Evolutionary conservation across 257 asterid genomes (phyloP), one percentile per base, ranked within the genome.

Genomic region (Paulownia fortunei): DNA sequence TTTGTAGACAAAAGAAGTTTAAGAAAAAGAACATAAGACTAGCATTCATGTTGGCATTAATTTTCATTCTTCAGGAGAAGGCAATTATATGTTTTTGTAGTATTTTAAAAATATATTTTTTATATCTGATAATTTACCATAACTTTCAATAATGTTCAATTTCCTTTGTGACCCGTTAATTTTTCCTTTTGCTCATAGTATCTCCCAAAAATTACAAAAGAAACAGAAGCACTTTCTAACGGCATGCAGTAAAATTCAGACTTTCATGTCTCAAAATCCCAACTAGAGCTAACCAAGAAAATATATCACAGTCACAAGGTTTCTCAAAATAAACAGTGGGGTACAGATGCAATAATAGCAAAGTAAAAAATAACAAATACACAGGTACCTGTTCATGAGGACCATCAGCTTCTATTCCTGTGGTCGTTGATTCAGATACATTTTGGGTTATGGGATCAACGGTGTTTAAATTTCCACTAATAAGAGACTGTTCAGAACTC

Each of bases 301-400:
- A 36, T 3, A 60, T 23, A 56, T 60, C 9, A 16, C 19, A 64
- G 5, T 10, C 42, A 65, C 21, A 69, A 41, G 15, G 49, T n/a
- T 27, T 11, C n/a, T 55, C 44, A 56, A 65, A 58, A 34, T 47
- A 41, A 59, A 61, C 15, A 36, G 11, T 18, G 16, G 21, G 56
- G 32, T 55, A n/a, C 18, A 30, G 18, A 54, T 61, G 65, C 36
- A 39, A 59, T 32, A 37, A 36, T 34, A 15, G 26, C 8, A 4
- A 73, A 75, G 10, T 27, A 75, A 39, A 44, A 52, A 55, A 74
- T 32, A 70, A 23, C 3, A 36, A 39, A 52, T 79, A 63, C 69
- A 61, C 6, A 51, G 3, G 60, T 80, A 92, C 97, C 96, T 83
- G 87, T 63, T 79, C 74, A 42, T 34, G 79, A 74, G 72, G 62